Base-by-base conservation (phyloP, 2,329 filamentous ascomycete species). In the Chaetomium olivaceum region DNA sequence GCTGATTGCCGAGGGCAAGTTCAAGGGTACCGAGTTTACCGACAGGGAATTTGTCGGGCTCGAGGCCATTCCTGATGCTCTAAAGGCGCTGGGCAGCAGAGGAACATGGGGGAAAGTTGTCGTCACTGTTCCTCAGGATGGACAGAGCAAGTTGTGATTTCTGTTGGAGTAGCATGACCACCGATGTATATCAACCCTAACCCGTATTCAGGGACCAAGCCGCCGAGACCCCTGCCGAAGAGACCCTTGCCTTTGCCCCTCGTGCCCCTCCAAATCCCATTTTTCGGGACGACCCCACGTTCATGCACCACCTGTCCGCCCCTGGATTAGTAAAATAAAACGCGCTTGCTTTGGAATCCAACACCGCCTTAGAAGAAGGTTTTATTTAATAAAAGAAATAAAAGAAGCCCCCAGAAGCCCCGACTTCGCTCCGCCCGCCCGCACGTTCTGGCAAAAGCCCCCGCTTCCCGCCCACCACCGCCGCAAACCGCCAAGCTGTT, bases 91-190 rank as follows among this genome's bases (percentile, higher is more conserved):
- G 63, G 93, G 92, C 1, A 87, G 87, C 1, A 83, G 94, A 66
- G 91, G 90, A 59, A 97, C 93, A 1, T 98, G 94, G 94, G 94
- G 94, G 0, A 98, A 98, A 83, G 94, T 98, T 0, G 92, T 97
- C 1, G 89, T 97, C 23, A 92, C 92, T 78, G 82, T 98, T 51
- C 88, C 90, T 1, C 91, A 93, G 71, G 83, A 87, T 54, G 83
- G 81, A 7, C 80, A 82, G 68, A 86, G 82, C 72, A 87, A 85
- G 76, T 71, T 89, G 74, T 89, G 63, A 68, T 11, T 23, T 23
- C 3, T n/a, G 16, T 43, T 5, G 39, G 16, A 43, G 16, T 43
- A 7, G 2, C 14, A 19, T 43, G 14, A 6, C 39, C 5, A 6
- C 1, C 43, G 3, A 23, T 43, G 16, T 19, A 43, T 6, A 43